phyloP scores from a whole-genome alignment of 1,284 basidiomycete species.

The Pascua guehoae region DNA sequence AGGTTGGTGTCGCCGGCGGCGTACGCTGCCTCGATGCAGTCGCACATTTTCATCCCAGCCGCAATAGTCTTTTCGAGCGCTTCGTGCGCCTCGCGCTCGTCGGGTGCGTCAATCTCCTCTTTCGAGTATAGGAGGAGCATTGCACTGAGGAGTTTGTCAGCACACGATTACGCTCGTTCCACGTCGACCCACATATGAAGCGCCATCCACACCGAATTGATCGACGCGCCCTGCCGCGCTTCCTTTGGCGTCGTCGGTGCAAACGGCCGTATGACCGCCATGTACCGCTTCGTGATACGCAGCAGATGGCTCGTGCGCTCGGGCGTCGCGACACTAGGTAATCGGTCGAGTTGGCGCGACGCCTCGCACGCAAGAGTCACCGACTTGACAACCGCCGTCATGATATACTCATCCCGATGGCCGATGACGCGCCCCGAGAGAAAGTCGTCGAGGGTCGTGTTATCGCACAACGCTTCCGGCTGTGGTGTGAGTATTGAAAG shows the following conservation, averaged over 20 bases:
- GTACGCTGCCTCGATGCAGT: conserved; percentile 20
- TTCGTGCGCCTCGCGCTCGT: conserved; percentile 12
- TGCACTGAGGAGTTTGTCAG: conserved; percentile 3
- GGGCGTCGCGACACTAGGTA: conserved; percentile 5
- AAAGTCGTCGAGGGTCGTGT: conserved; percentile 26
- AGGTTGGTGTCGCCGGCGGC: conserved; percentile 23
- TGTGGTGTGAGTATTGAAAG: not conserved
- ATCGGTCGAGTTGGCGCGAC: conserved; percentile 7
- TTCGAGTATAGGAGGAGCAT: conserved; percentile 24
- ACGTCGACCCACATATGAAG: not conserved
- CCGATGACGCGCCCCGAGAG: conserved; percentile 9
- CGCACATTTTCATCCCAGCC: conserved; percentile 20
- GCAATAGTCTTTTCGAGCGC: conserved; percentile 23
- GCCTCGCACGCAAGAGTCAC: conserved; percentile 24
- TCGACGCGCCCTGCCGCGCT: conserved; percentile 6
- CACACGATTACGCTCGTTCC: too few relatives aligned
- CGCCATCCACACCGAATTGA: conserved; percentile 28
- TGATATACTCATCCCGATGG: conserved; percentile 15
- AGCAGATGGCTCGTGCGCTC: conserved; percentile 22
- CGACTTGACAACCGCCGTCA: conserved; percentile 23
- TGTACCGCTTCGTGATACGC: conserved; percentile 23
- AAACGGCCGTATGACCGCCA: conserved; percentile 19
- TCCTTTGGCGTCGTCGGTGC: conserved; percentile 8
- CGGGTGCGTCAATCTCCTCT: conserved; percentile 25
- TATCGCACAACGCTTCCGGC: conserved; percentile 20